A percentile compares a stretch with the other conserved stretches of the same genome.
Conservation (phyloP, 2,329 filamentous ascomycete genomes). For the Colletotrichum plurivorum region DNA sequence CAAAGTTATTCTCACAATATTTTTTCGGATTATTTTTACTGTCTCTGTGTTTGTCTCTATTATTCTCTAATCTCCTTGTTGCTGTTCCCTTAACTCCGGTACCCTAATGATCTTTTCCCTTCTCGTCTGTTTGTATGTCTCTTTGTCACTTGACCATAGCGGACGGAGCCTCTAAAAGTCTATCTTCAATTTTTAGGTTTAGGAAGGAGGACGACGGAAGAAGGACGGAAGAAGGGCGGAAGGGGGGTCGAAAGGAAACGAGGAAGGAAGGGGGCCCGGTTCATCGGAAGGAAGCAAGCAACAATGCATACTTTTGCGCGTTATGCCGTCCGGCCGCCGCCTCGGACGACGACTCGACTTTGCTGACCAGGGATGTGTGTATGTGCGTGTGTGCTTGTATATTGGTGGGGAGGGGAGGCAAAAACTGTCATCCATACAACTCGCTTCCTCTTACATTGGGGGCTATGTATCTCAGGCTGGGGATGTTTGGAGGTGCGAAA, state of each 20-base stretch:
- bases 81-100: no score
- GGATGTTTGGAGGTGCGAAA: no score
- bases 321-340: constrained; percentile 12
- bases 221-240: no score
- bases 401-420: no score
- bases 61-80: not conserved
- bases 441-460: no score
- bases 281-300: constrained; percentile 29
- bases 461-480: no score
- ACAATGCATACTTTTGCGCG: not conserved
- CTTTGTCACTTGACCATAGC: not conserved
- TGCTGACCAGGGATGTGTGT: no score
- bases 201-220: not conserved
- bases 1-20: constrained; percentile 1
- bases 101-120: not conserved
- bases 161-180: not conserved
- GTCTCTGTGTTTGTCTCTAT: not conserved
- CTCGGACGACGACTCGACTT: constrained; percentile 19
- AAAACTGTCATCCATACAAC: no score
- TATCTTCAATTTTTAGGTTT: not conserved
- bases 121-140: not conserved
- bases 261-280: constrained; percentile 9
- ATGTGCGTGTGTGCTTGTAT: no score
- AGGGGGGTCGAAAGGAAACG: no score
- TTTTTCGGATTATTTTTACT: not conserved